Evolutionary conservation across 371 early-diverging fungal species (phyloP).

Genomic region (Thermomucor indicae-seudaticae): DNA sequence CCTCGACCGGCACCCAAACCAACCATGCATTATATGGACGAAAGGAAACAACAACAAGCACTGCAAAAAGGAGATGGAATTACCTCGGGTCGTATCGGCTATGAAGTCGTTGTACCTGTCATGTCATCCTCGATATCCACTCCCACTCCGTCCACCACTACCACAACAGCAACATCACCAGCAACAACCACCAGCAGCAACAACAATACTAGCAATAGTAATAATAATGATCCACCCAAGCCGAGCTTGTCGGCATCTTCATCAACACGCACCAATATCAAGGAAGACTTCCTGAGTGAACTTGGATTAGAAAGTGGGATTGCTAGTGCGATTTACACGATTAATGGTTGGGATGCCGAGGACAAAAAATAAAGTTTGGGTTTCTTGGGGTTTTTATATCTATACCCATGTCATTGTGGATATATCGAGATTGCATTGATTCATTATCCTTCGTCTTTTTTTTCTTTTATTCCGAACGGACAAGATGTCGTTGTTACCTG

Average conservation of each 20-base stretch:
- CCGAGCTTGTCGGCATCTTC: conserved; percentile 2
- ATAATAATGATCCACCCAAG: conserved; percentile 1
- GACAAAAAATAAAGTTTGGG: conserved; percentile 8
- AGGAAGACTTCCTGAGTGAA: conserved; percentile 31
- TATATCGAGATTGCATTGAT: background rate
- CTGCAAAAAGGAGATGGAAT: conserved; percentile 22
- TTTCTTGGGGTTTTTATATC: background rate
- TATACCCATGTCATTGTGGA: background rate
- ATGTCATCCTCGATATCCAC: conserved; percentile 40
- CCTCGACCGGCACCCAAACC: conserved; percentile 22
- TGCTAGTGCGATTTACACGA: conserved; percentile 45
- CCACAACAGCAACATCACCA: background rate
- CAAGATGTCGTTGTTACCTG: background rate
- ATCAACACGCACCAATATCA: conserved; percentile 3
- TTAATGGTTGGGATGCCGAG: conserved; percentile 16
- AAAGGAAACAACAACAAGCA: conserved; percentile 4
- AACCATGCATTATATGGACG: conserved; percentile 4
- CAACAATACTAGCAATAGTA: conserved; percentile 5
- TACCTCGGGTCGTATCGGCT: conserved; percentile 34
- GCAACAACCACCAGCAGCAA: background rate
- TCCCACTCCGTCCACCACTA: conserved; percentile 21
- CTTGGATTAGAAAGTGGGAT: conserved; percentile 43
- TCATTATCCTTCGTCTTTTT: conserved; percentile 2
- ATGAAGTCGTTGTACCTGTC: conserved; percentile 40
- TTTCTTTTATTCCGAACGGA: conserved; percentile 1